Conservation (phyloP, 768 basidiomycete genomes). For the Boletus vermiculosoides region DNA sequence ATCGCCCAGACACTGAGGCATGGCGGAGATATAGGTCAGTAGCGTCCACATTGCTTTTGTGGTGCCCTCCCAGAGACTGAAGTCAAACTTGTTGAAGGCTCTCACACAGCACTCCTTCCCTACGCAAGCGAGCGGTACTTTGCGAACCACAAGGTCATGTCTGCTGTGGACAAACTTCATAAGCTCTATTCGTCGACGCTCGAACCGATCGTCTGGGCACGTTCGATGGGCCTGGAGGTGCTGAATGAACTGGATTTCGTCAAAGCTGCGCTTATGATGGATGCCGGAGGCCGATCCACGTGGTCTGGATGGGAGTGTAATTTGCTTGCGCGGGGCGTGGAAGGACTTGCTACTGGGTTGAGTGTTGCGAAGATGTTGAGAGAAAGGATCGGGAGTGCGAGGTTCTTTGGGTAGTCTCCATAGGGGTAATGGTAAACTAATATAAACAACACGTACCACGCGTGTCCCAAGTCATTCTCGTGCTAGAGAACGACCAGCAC, state of each 20-base stretch:
- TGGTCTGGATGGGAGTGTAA: slow-evolving; percentile 36
- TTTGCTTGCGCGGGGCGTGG: slow-evolving; percentile 42
- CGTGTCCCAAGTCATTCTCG: neutral
- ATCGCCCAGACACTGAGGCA: slow-evolving; percentile 53
- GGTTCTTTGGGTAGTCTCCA: slow-evolving; percentile 2
- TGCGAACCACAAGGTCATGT: slow-evolving; percentile 82
- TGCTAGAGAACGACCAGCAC: neutral
- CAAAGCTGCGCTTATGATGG: slow-evolving; percentile 82
- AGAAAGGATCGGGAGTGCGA: slow-evolving; percentile 14
- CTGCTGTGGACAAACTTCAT: slow-evolving; percentile 85
- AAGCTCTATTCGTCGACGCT: slow-evolving; percentile 74
- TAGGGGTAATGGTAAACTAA: slow-evolving; percentile 6
- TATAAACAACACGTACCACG: slow-evolving; percentile 22
- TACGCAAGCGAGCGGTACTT: slow-evolving; percentile 84
- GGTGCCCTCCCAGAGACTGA: neutral
- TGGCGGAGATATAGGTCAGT: slow-evolving; percentile 83
- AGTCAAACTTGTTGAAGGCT: slow-evolving; percentile 45
- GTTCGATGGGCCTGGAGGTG: slow-evolving; percentile 86
- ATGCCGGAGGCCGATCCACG: slow-evolving; percentile 49
- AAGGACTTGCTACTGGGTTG: slow-evolving; percentile 40
- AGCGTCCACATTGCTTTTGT: neutral
- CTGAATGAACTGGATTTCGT: slow-evolving; percentile 84
- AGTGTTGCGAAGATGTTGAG: slow-evolving; percentile 32
- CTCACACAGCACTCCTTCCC: slow-evolving; percentile 66
- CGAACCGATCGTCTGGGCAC: slow-evolving; percentile 77